Evolutionary conservation across 148 eudicot species (phyloP).

Genomic region (Rhododendron griersonianum): DNA sequence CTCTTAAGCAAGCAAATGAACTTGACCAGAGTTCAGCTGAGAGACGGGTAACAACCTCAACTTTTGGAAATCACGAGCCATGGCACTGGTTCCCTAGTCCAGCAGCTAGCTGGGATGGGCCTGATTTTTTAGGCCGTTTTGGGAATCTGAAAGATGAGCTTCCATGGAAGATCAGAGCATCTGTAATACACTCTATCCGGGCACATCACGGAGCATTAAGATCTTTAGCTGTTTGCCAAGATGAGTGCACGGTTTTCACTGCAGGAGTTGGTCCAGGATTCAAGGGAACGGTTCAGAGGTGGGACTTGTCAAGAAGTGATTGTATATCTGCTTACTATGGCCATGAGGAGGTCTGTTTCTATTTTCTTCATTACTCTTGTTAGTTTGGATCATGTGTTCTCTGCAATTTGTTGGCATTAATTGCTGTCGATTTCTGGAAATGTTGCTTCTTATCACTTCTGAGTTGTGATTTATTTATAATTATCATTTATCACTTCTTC

Average conservation of each 20-base stretch:
- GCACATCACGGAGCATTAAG: conserved; percentile 93
- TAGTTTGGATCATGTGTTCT: neutral
- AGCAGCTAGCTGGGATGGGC: conserved; percentile 78
- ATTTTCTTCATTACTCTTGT: neutral
- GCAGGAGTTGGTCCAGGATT: conserved; percentile 96
- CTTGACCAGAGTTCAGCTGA: conserved; percentile 36
- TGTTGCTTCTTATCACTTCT: neutral
- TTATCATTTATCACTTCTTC: conserved; percentile 4
- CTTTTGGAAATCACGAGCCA: conserved; percentile 59
- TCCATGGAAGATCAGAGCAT: conserved; percentile 96
- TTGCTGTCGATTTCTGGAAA: neutral
- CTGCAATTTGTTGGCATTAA: neutral
- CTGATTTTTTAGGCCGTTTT: conserved; percentile 67
- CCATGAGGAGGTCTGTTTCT: conserved; percentile 84
- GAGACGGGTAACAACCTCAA: conserved; percentile 30
- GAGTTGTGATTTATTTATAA: neutral
- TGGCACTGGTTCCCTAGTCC: conserved; percentile 97
- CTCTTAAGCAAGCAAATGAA: conserved; percentile 41
- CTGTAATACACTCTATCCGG: conserved; percentile 76
- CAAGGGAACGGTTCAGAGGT: conserved; percentile 91
- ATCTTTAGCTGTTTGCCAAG: conserved; percentile 69
- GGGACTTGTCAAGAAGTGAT: conserved; percentile 72
- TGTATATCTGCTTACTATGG: conserved; percentile 81
- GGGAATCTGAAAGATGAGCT: conserved; percentile 78
- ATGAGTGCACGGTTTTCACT: conserved; percentile 82